Evolutionary conservation across 2,329 filamentous ascomycete genomes (phyloP).

Genomic region (Monosporascus sp.): DNA sequence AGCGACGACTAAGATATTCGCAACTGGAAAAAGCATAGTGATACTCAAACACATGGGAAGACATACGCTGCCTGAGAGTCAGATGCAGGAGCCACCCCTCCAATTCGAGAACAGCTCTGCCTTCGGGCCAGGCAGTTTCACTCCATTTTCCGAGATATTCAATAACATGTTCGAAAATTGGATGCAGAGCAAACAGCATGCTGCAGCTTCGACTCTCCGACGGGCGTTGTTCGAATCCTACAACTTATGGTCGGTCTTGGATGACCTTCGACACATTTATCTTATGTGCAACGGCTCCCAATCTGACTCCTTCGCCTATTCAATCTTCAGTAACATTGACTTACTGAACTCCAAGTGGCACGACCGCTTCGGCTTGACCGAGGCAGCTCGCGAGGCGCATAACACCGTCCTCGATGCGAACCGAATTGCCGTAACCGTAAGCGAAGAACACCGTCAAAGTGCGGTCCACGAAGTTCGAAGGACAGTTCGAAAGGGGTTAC

Average conservation of each 20-base stretch:
- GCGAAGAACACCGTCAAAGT: constrained; percentile 31
- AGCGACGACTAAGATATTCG: constrained; percentile 69
- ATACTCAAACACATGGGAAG: constrained; percentile 70
- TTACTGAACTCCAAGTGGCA: constrained; percentile 59
- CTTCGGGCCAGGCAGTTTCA: constrained; percentile 41
- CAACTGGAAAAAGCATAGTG: constrained; percentile 80
- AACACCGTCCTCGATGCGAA: constrained; percentile 52
- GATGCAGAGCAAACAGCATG: constrained; percentile 68
- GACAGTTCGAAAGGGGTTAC: constrained; percentile 57
- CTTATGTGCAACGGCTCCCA: constrained; percentile 69
- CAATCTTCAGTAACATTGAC: constrained; percentile 73
- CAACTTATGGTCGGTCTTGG: constrained; percentile 59
- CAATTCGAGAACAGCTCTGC: constrained; percentile 52
- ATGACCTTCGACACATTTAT: constrained; percentile 67
- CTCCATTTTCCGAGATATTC: constrained; percentile 72
- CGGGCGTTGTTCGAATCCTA: constrained; percentile 63
- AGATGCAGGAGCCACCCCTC: constrained; percentile 40
- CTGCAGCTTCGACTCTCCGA: constrained; percentile 62
- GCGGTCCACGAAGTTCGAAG: constrained; percentile 43
- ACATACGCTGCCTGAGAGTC: constrained; percentile 32
- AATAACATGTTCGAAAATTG: constrained; percentile 65
- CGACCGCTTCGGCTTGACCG: constrained; percentile 75
- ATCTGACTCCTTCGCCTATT: constrained; percentile 59
- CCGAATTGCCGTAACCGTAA: constrained; percentile 56
- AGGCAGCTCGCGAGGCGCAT: constrained; percentile 70